Evolutionary conservation across 352 stramenopile genomes (phyloP), one percentile per base, ranked within the genome.

Genomic region (Phytophthora sp.): DNA sequence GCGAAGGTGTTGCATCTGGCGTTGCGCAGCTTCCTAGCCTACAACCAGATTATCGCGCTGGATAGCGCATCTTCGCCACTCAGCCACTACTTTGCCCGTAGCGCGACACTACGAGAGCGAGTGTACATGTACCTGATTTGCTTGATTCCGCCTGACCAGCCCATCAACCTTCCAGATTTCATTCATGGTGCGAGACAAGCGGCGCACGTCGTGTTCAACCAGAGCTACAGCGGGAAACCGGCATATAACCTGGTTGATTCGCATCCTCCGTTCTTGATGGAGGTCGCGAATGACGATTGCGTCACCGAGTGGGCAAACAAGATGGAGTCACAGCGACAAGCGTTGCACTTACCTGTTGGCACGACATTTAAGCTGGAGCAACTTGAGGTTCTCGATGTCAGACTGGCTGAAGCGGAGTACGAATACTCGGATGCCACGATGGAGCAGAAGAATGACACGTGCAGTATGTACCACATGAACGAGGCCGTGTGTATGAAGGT

Each of bases 81-180:
- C 35, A 73, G 53, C 46, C 50, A 50, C 13, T 59, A 70, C 57
- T 82, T 84, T 42, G 50, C 58, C 2, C 60, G 55, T 24, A 63
- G 46, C 27, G 39, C 66, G 15, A 73, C 50, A 18, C 56, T 74
- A 36, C 60, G 76, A 30, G 73, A 84, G 56, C 73, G 76, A 26
- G 69, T 74, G 44, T 80, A 70, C 62, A 84, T 84, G 76, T 82
- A 74, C 38, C 62, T 79, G 29, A 64, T 80, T n/a, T 73, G 66
- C 36, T 73, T 76, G 15, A 59, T 82, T 27, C 71, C 70, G 8
- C 71, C 76, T 1, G 76, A 85, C 16, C 73, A 76, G 31, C 67
- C 76, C 12, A 68, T 85, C 50, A 59, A 85, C 57, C 57, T 85
- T 31, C 57, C 60, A 8, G 64, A 76, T 44, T 82, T 85, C 60